These are phyloP conservation scores for Alternaria sp. DNA, from an alignment of 2,329 filamentous ascomycete species.

Conservation along the genomic window DNA sequence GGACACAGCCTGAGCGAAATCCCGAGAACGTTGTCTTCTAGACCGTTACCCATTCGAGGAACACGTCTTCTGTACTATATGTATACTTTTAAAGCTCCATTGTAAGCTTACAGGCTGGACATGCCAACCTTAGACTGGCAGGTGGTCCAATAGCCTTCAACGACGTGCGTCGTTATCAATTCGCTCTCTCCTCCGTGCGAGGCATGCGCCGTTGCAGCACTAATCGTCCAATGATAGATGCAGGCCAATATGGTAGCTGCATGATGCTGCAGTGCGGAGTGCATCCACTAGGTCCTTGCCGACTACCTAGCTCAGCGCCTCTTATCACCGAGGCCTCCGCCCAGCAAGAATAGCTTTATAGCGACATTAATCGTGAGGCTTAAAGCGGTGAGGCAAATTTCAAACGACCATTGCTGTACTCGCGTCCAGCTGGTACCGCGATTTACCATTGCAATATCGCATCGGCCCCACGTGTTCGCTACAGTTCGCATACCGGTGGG, in stretches of 20 bases:
- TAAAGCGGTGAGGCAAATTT: conserved; percentile 5
- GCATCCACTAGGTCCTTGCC: conserved; percentile 8
- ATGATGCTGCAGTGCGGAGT: conserved; percentile 12
- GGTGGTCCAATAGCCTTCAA: background rate
- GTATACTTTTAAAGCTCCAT: background rate
- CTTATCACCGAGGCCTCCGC: conserved; percentile 2
- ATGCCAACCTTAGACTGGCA: background rate
- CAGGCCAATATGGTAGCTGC: conserved; percentile 7
- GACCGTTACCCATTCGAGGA: background rate
- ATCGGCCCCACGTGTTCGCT: conserved; percentile 20
- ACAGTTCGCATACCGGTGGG: background rate
- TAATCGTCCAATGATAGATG: conserved; percentile 1
- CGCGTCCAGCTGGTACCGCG: background rate
- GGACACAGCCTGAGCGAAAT: conserved; percentile 8
- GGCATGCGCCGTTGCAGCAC: conserved; percentile 3
- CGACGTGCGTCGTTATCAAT: conserved; percentile 13
- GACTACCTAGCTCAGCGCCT: conserved; percentile 8
- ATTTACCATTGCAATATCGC: background rate
- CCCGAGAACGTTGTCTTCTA: conserved; percentile 33
- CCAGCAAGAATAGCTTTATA: background rate
- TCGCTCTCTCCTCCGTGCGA: conserved; percentile 6
- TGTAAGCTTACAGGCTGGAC: background rate
- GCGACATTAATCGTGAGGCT: background rate
- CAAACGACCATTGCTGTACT: background rate
- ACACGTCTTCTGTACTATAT: conserved; percentile 8